Conservation (phyloP, 2,329 filamentous ascomycete species). For the Neonectria faginata region DNA sequence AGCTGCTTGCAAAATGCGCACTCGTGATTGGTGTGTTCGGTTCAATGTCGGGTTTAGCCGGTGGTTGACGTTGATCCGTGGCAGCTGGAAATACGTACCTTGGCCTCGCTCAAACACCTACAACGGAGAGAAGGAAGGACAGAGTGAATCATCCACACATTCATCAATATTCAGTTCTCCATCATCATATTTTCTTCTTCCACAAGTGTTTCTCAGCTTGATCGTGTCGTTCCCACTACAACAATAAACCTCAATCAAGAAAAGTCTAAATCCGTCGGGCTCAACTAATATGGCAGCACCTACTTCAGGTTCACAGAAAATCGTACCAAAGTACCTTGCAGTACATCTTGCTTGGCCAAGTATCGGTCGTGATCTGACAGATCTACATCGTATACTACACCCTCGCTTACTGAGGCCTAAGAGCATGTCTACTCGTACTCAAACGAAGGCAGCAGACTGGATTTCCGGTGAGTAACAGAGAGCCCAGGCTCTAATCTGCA, state of each 20-base stretch:
- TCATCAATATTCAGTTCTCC: background rate
- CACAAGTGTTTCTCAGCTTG: background rate
- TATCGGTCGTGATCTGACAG: conserved; percentile 1
- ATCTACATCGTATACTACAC: background rate
- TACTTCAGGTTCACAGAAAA: background rate
- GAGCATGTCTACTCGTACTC: background rate
- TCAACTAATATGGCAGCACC: background rate
- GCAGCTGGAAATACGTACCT: conserved; percentile 28
- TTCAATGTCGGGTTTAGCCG: conserved; percentile 43
- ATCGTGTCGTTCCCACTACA: background rate
- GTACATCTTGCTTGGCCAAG: background rate
- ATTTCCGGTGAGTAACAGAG: conserved; percentile 24
- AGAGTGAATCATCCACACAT: background rate
- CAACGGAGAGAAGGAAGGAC: background rate
- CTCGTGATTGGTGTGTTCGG: conserved; percentile 49
- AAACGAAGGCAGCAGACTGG: background rate
- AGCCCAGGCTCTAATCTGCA: conserved; percentile 23
- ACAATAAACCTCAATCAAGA: background rate
- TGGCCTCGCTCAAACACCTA: no score
- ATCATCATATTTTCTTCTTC: background rate
- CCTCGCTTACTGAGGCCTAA: conserved; percentile 27
- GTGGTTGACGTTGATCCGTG: conserved; percentile 22
- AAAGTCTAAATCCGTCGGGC: background rate
- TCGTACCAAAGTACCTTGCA: background rate
- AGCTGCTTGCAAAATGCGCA: conserved; percentile 52